Conservation (phyloP, 441 rosid genomes). For the Erodium texanum region DNA sequence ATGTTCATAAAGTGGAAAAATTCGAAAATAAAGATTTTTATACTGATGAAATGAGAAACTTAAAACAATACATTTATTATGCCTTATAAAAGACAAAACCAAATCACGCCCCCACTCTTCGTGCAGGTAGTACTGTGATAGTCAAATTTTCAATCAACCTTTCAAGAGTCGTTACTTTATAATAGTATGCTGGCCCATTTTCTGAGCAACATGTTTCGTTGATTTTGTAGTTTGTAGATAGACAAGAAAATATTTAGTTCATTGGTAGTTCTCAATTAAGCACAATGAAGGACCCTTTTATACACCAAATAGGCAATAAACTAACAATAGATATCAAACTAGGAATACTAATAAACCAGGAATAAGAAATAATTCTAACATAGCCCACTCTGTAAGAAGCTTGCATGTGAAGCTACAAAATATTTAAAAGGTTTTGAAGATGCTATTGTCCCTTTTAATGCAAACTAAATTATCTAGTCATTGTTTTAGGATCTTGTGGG, state of each 20-base stretch:
- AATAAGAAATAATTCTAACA: too few relatives aligned
- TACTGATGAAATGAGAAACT: not conserved
- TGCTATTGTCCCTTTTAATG: not conserved
- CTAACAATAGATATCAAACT: too few relatives aligned
- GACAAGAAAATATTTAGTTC: too few relatives aligned
- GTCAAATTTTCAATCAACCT: not conserved
- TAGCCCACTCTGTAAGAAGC: not conserved
- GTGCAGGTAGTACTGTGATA: not conserved
- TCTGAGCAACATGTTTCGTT: not conserved
- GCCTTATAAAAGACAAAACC: not conserved
- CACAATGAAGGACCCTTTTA: too few relatives aligned
- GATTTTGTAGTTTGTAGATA: not conserved
- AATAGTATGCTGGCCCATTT: not conserved
- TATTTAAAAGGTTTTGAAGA: not conserved
- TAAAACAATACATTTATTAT: not conserved
- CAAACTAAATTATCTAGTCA: not conserved
- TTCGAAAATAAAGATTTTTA: not conserved
- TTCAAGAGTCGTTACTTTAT: not conserved
- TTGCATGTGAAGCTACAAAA: not conserved
- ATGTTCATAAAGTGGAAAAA: not conserved
- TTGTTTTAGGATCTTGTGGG: not conserved
- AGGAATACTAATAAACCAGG: too few relatives aligned
- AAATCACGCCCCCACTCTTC: not conserved
- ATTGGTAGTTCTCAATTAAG: too few relatives aligned
- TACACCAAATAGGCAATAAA: too few relatives aligned